Evolutionary conservation across 2,329 filamentous ascomycete genomes (phyloP).

Genomic region (Colletotrichum magnum): DNA sequence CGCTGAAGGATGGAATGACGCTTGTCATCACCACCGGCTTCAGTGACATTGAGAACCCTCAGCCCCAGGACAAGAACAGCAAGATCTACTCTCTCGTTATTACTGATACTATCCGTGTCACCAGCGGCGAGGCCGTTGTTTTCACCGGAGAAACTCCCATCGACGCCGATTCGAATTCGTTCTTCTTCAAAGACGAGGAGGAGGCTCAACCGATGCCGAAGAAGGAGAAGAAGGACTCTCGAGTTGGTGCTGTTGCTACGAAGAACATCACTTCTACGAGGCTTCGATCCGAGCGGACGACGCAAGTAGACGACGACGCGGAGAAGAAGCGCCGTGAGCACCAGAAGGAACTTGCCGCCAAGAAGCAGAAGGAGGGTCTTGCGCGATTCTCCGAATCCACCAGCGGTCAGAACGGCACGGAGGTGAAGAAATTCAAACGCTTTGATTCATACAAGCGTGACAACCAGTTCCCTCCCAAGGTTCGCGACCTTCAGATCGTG

Average conservation of each 20-base stretch:
- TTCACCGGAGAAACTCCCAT: conserved; percentile 95
- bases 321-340: conserved; percentile 90
- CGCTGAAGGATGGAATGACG: conserved; percentile 97
- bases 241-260: conserved; percentile 88
- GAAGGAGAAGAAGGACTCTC: conserved; percentile 87
- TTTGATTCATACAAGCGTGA: conserved; percentile 99
- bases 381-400: conserved; percentile 89
- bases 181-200: conserved; percentile 98
- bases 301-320: conserved; percentile 89
- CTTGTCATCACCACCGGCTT: conserved; percentile 92
- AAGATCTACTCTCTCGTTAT: conserved; percentile 91
- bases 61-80: conserved; percentile 90
- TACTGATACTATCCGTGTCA: conserved; percentile 93
- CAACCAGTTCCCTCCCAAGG: conserved; percentile 87
- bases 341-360: conserved; percentile 87
- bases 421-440: conserved; percentile 98
- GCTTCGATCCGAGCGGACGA: conserved; percentile 89
- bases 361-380: conserved; percentile 92
- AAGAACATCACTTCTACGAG: conserved; percentile 97
- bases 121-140: conserved; percentile 81
- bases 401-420: conserved; percentile 87
- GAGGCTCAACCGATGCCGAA: conserved; percentile 89
- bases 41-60: conserved; percentile 88
- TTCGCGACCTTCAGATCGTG: conserved; percentile 89
- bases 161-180: conserved; percentile 93